A percentile compares a stretch with the other conserved stretches of the same genome.
These are phyloP conservation scores for Camelina sativa DNA, from an alignment of 345 rosid species.

Conservation along the genomic window DNA sequence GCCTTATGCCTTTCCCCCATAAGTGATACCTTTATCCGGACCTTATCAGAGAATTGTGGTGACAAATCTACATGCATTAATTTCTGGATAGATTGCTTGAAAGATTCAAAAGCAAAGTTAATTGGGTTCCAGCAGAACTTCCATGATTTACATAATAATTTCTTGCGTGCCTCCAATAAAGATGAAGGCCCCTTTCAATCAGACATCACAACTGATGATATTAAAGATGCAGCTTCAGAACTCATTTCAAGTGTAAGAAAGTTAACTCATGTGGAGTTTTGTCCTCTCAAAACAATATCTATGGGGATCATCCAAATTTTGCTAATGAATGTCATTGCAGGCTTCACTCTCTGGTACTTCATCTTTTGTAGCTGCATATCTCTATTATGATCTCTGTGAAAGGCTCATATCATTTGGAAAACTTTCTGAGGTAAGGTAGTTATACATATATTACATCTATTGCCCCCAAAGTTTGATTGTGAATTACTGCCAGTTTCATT, in stretches of 20 bases:
- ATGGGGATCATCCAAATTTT: conserved; percentile 16
- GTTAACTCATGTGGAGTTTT: conserved; percentile 1
- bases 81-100: conserved; percentile 73
- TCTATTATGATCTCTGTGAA: conserved; percentile 81
- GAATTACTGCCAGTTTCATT: conserved; percentile 27
- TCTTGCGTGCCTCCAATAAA: conserved; percentile 36
- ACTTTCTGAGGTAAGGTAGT: conserved; percentile 67
- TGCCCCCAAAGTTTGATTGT: neutral
- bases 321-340: conserved; percentile 47
- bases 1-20: conserved; percentile 82
- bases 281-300: neutral
- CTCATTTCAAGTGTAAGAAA: conserved; percentile 71
- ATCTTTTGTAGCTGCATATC: conserved; percentile 71
- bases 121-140: conserved; percentile 71
- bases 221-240: conserved; percentile 62
- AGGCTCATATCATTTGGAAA: conserved; percentile 63
- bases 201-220: conserved; percentile 53
- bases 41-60: conserved; percentile 56
- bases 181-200: conserved; percentile 43
- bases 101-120: conserved; percentile 58
- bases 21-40: conserved; percentile 56
- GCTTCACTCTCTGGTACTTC: conserved; percentile 57
- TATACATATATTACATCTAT: conserved; percentile 23
- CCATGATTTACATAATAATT: conserved; percentile 45
- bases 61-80: conserved; percentile 54